Evolutionary conservation across 352 stramenopile species (phyloP).

Genomic region (Aphanomyces invadans): DNA sequence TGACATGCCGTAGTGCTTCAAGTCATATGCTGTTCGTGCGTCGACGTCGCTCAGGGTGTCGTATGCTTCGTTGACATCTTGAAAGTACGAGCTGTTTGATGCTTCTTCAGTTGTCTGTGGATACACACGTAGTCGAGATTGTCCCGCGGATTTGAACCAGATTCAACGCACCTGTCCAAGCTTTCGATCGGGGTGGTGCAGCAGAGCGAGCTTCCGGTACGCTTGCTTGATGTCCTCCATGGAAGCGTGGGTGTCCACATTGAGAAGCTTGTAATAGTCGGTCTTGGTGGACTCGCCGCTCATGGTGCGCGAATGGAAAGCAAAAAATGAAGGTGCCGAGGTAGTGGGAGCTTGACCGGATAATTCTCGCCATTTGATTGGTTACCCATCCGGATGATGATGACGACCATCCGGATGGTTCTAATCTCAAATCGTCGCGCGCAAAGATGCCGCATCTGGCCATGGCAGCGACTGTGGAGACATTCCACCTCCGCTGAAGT

Average conservation of each 20-base stretch:
- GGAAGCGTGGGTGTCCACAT: conserved; percentile 14
- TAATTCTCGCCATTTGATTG: too few species aligned
- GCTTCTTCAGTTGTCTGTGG: conserved; percentile 33
- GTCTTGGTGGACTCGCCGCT: background rate
- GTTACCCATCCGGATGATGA: background rate
- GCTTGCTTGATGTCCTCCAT: conserved; percentile 23
- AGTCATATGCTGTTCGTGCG: conserved; percentile 53
- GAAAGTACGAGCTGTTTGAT: conserved; percentile 17
- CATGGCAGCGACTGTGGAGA: too few species aligned
- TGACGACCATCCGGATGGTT: too few species aligned
- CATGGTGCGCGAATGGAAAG: too few species aligned
- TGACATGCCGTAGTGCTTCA: conserved; percentile 59
- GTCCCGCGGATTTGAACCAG: conserved; percentile 18
- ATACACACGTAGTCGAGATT: conserved; percentile 27
- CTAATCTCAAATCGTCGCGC: too few species aligned
- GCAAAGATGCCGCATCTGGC: too few species aligned
- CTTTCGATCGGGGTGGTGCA: conserved; percentile 64
- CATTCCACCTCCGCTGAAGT: too few species aligned
- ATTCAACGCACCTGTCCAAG: conserved; percentile 33
- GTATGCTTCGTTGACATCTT: conserved; percentile 69
- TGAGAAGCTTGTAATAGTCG: conserved; percentile 18
- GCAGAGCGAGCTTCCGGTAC: conserved; percentile 33
- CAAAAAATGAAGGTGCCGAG: too few species aligned
- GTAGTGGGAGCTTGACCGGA: too few species aligned
- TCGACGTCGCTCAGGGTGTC: conserved; percentile 48